Conservation (phyloP, 495 filamentous ascomycete genomes). For the Neurospora sp. region DNA sequence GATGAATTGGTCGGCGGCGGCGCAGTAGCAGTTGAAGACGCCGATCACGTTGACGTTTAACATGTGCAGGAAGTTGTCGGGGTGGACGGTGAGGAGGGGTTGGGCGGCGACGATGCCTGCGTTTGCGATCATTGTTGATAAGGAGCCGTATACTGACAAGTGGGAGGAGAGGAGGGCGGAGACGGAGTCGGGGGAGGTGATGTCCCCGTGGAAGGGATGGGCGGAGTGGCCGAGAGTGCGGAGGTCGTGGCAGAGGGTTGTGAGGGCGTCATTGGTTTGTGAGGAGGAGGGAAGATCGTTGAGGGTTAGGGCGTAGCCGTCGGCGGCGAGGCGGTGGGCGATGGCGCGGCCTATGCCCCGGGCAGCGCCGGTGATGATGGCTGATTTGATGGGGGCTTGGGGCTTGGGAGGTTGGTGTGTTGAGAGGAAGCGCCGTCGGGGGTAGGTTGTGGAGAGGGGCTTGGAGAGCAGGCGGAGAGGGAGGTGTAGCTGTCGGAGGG, state of each 20-base stretch:
- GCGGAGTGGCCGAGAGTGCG: constrained; percentile 30
- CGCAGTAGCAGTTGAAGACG: constrained; percentile 47
- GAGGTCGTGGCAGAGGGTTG: constrained; percentile 11
- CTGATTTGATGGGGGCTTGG: constrained; percentile 7
- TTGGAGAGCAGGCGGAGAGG: not conserved
- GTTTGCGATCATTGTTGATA: constrained; percentile 53
- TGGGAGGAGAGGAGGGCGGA: constrained; percentile 36
- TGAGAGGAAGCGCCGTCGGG: not conserved
- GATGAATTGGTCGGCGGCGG: constrained; percentile 46
- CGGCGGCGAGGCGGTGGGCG: constrained; percentile 45
- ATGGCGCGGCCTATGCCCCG: constrained; percentile 53
- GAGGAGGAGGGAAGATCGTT: constrained; percentile 37
- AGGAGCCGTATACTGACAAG: constrained; percentile 38
- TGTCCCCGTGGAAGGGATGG: constrained; percentile 41
- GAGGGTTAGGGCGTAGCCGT: constrained; percentile 51
- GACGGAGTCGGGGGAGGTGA: constrained; percentile 40
- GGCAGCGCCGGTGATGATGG: constrained; percentile 48
- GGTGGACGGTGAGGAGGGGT: constrained; percentile 38
- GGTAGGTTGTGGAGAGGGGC: not conserved
- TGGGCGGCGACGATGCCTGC: constrained; percentile 50
- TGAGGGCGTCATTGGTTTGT: not conserved
- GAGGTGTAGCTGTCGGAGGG: not conserved
- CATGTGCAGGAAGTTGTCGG: constrained; percentile 39
- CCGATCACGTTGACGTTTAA: constrained; percentile 46
- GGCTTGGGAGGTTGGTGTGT: not conserved